Evolutionary conservation across 768 basidiomycete species (phyloP).

Genomic region (Termitomyces sp.): DNA sequence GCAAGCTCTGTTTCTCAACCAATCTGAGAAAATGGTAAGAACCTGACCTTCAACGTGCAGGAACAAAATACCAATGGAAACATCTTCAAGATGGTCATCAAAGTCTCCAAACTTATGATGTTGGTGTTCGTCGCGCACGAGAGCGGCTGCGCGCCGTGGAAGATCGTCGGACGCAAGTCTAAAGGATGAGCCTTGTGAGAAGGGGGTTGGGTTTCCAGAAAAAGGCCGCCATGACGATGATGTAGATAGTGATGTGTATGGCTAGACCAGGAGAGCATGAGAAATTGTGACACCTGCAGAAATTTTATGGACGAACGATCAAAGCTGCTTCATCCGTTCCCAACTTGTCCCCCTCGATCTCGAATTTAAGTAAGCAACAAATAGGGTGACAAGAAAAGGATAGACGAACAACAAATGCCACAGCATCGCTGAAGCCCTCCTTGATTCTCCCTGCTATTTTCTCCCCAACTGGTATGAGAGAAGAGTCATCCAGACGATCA

Average conservation of each 20-base stretch:
- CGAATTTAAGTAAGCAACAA: slow-evolving; percentile 4
- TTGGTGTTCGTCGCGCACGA: slow-evolving; percentile 44
- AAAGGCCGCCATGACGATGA: slow-evolving; percentile 45
- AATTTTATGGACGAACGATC: slow-evolving; percentile 39
- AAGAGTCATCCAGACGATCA: slow-evolving; percentile 54
- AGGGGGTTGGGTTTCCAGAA: slow-evolving; percentile 31
- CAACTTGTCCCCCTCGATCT: slow-evolving; percentile 61
- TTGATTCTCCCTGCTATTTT: slow-evolving; percentile 52
- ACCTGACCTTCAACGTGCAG: slow-evolving; percentile 13
- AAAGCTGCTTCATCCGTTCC: slow-evolving; percentile 48
- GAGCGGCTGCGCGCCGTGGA: slow-evolving; percentile 40
- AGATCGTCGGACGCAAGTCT: slow-evolving; percentile 39
- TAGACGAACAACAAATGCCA: slow-evolving; percentile 64
- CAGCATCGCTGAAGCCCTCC: slow-evolving; percentile 47
- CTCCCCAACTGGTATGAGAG: slow-evolving; percentile 63
- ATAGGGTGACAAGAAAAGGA: neutral
- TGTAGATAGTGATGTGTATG: slow-evolving; percentile 37
- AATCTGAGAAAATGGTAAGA: slow-evolving; percentile 24
- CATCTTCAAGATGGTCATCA: slow-evolving; percentile 79
- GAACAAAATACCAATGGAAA: slow-evolving; percentile 37
- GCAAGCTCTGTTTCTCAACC: slow-evolving; percentile 37
- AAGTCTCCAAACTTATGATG: slow-evolving; percentile 71
- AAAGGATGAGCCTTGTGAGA: slow-evolving; percentile 39
- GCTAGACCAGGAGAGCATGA: slow-evolving; percentile 27
- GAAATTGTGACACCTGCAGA: neutral